phyloP scores from a whole-genome alignment of 371 early-diverging fungal genomes.

The Mortierella sp. region DNA sequence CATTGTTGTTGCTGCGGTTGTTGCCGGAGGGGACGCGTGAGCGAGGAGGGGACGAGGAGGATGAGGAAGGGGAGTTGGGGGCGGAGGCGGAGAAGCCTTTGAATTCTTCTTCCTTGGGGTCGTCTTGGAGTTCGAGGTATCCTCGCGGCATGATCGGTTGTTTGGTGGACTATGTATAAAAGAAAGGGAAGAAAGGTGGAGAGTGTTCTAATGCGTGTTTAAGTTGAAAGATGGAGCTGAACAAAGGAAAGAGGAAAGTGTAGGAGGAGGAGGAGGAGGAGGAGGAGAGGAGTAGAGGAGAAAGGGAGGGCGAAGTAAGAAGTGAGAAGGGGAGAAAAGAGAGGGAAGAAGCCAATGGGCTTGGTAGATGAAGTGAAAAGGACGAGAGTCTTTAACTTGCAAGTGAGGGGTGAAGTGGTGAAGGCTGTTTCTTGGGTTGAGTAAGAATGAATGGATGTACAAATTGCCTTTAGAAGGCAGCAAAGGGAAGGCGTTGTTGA shows the following conservation, averaged over 20 bases:
- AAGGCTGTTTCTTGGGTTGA: background rate
- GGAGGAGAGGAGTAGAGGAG: background rate
- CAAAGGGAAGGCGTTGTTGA: background rate
- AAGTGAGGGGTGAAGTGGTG: constrained; percentile 2
- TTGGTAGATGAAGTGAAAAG: background rate
- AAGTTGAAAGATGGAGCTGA: constrained; percentile 1
- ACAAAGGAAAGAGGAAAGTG: background rate
- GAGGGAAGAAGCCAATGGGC: background rate
- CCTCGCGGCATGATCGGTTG: constrained; percentile 36
- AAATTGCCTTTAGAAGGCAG: background rate
- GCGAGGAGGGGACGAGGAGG: background rate
- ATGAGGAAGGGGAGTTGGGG: background rate
- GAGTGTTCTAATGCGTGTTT: background rate
- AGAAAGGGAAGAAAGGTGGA: background rate
- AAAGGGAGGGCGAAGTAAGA: background rate
- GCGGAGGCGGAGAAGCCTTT: background rate
- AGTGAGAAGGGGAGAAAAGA: background rate
- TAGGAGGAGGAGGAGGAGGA: background rate
- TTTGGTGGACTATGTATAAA: background rate
- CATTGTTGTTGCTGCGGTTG: background rate
- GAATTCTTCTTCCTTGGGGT: constrained; percentile 30
- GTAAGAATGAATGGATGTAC: background rate
- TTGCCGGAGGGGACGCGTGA: constrained; percentile 4
- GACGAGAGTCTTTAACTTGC: constrained; percentile 3
- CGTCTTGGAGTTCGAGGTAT: constrained; percentile 41